Conservation (phyloP, 768 basidiomycete species). For the Grammothele lineata region DNA sequence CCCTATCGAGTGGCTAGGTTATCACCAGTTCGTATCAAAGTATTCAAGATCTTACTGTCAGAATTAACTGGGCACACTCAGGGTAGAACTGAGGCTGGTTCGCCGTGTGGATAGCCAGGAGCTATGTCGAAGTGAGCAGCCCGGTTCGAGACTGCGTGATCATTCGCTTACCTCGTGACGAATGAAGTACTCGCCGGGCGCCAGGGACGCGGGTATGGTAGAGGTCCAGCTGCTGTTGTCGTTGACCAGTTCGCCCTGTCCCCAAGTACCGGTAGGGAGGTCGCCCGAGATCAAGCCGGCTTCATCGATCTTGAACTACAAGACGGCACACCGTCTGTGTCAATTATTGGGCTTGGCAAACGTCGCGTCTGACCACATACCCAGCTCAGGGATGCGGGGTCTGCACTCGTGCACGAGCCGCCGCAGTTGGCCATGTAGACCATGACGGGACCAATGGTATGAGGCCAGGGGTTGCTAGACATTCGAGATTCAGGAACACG, state of each 20-base stretch:
- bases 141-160: background rate
- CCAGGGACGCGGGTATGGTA: slow-evolving; percentile 16
- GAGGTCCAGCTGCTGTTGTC: slow-evolving; percentile 31
- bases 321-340: background rate
- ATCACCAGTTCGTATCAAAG: background rate
- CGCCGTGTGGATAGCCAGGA: slow-evolving; percentile 30
- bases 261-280: slow-evolving; percentile 31
- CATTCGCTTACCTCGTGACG: slow-evolving; percentile 21
- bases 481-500: background rate
- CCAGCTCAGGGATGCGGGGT: slow-evolving; percentile 26
- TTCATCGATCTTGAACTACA: slow-evolving; percentile 36
- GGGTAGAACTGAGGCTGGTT: slow-evolving; percentile 19
- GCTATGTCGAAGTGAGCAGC: slow-evolving; percentile 12
- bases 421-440: slow-evolving; percentile 36
- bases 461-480: slow-evolving; percentile 26
- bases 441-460: slow-evolving; percentile 29
- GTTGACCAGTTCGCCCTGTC: slow-evolving; percentile 30
- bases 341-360: background rate
- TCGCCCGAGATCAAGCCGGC: slow-evolving; percentile 29
- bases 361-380: slow-evolving; percentile 15
- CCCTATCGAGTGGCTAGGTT: background rate
- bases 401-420: slow-evolving; percentile 29
- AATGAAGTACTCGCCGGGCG: slow-evolving; percentile 25
- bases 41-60: slow-evolving; percentile 9
- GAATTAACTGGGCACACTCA: slow-evolving; percentile 27